Base-by-base conservation (phyloP, 306 rosid genomes). In the Malus sieversii region DNA sequence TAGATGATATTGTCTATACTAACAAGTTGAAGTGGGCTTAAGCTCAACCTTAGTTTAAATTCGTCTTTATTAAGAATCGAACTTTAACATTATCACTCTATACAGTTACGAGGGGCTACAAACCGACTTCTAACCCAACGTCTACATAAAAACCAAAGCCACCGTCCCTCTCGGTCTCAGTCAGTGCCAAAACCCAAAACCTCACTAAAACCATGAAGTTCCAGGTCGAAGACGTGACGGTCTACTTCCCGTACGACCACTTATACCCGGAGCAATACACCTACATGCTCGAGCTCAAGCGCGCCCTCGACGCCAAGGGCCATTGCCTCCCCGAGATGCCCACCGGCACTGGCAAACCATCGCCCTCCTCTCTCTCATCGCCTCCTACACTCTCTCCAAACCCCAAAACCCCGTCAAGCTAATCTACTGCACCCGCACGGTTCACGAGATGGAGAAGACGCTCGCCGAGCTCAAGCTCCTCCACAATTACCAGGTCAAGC, bases 361-460 rank as follows among this genome's bases (percentile, higher is more conserved):
- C 38, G 93, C 97, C 2, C 88, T 94, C 14, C 92, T 94, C 62
- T 91, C 96, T 2, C 84, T 94, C 23, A 92, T 94, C 85, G 87
- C 97, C 32, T 86, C 93, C 86, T 94, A 94, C 88, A 80, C 80
- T 5, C 88, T 94, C 76, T 90, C 96, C 62, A 89, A 88, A 33
- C 98, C 93, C 75, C 82, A 88, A 5, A 84, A 82, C 52, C 93
- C 95, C 0, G 86, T 94, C 72, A 94, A 94, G 78, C 96, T 94
- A 77, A 82, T 94, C 71, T 94, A 94, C 82, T 94, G 97, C 81
- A 94, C 98, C 10, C 95, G 97, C 53, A 94, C 98, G 6, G 98
- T 94, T 18, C 98, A 94, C 77, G 97, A 94, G 83, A 94, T 94
- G 97, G 98, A 94, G 87, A 94, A 94, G 81, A 94, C 98, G 12